These are phyloP conservation scores for Raphanus sativus DNA, from an alignment of 345 rosid genomes.

Conservation along the genomic window DNA sequence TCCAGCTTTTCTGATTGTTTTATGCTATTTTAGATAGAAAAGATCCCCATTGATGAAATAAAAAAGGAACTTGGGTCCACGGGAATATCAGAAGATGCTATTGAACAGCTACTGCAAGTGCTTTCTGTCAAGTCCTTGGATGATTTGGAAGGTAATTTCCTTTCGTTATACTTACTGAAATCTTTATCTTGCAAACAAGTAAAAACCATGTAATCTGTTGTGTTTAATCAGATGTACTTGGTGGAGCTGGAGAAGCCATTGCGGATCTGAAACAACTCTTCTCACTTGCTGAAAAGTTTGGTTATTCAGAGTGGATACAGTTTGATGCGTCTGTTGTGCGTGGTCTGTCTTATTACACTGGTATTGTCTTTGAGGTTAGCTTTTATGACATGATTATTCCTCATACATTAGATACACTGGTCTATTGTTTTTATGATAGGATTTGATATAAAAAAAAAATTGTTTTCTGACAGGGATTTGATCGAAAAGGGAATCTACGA, in stretches of 20 bases:
- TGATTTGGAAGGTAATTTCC: constrained; percentile 67
- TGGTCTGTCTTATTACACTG: constrained; percentile 97
- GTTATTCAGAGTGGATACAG: constrained; percentile 90
- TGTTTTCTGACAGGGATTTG: constrained; percentile 60
- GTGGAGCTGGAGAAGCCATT: constrained; percentile 83
- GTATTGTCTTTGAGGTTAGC: constrained; percentile 94
- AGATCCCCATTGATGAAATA: constrained; percentile 70
- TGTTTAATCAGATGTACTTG: constrained; percentile 59
- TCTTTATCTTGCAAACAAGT: constrained; percentile 1
- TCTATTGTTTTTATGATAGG: not conserved
- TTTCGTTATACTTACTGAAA: not conserved
- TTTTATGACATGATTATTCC: constrained; percentile 10
- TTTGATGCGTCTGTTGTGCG: constrained; percentile 97
- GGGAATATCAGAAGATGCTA: constrained; percentile 68
- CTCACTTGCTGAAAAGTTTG: constrained; percentile 85
- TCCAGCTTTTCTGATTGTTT: not conserved
- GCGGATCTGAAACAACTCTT: constrained; percentile 75
- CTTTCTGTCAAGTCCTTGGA: constrained; percentile 74
- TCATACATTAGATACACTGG: not conserved
- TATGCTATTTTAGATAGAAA: constrained; percentile 49
- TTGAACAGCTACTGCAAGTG: constrained; percentile 69
- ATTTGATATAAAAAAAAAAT: not conserved
- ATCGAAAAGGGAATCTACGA: constrained; percentile 77
- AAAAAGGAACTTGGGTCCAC: constrained; percentile 64
- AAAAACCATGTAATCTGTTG: not conserved